phyloP scores from a whole-genome alignment of 1,284 basidiomycete genomes.

The Boletellus dicymbophilus region DNA sequence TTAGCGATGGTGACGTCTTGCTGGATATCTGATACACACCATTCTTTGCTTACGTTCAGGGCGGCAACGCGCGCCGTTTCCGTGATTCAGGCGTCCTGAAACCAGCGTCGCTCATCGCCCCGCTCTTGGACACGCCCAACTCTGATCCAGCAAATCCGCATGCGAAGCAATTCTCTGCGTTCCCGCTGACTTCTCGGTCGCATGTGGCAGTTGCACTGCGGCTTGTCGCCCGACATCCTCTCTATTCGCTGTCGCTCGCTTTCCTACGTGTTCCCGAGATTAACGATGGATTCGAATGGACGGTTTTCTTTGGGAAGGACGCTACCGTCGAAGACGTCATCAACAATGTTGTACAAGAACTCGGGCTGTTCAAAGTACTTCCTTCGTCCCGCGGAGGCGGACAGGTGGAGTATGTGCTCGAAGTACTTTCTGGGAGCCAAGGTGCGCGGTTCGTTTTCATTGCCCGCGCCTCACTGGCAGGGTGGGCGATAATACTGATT shows the following conservation, averaged over 20 bases:
- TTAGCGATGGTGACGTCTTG: conserved; percentile 62
- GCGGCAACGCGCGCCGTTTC: no score
- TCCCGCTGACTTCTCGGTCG: conserved; percentile 70
- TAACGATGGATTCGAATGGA: conserved; percentile 71
- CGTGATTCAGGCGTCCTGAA: conserved; percentile 52
- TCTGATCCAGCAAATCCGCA: conserved; percentile 28
- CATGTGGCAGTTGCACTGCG: conserved; percentile 69
- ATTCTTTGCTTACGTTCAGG: conserved; percentile 8
- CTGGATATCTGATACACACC: neutral
- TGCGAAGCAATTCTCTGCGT: conserved; percentile 67
- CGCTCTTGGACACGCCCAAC: conserved; percentile 46
- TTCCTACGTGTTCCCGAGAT: conserved; percentile 80
- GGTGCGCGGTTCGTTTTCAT: conserved; percentile 8
- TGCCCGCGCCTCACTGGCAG: neutral
- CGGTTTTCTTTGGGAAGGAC: conserved; percentile 57
- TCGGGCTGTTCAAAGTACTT: conserved; percentile 67
- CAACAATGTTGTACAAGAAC: conserved; percentile 55
- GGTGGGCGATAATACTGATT: neutral
- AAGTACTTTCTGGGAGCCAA: conserved; percentile 31
- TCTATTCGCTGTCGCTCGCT: conserved; percentile 52
- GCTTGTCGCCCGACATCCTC: conserved; percentile 69
- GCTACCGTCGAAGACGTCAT: conserved; percentile 58
- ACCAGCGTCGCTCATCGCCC: conserved; percentile 46
- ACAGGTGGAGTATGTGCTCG: conserved; percentile 64
- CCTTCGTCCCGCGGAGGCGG: conserved; percentile 60